phyloP scores from a whole-genome alignment of 192 early-diverging fungal species.

The Entomortierella parvispora region DNA sequence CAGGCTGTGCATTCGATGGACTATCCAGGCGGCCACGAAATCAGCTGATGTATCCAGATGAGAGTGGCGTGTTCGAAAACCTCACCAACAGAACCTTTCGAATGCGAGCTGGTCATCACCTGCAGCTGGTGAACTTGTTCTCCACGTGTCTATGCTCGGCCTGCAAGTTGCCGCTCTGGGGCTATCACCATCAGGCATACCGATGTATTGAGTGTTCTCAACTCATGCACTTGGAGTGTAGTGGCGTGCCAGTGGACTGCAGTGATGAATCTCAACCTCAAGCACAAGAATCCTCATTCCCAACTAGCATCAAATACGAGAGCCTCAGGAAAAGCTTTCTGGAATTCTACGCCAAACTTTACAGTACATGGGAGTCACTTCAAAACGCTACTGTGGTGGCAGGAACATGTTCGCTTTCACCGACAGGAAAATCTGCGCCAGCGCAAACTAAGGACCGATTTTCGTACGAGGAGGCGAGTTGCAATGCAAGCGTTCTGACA shows the following conservation, averaged over 20 bases:
- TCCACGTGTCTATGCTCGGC: conserved; percentile 61
- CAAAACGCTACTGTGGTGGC: conserved; percentile 34
- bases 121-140: conserved; percentile 64
- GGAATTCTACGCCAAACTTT: conserved; percentile 33
- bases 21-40: conserved; percentile 15
- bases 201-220: conserved; percentile 60
- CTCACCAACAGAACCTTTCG: conserved; percentile 6
- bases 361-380: conserved; percentile 25
- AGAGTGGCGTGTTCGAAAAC: conserved; percentile 4
- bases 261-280: background rate
- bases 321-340: conserved; percentile 47
- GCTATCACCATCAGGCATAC: conserved; percentile 64
- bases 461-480: conserved; percentile 44
- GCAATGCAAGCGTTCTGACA: conserved; percentile 27
- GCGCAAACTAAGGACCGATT: conserved; percentile 28
- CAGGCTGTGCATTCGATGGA: conserved; percentile 18
- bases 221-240: conserved; percentile 59
- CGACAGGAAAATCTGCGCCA: conserved; percentile 27
- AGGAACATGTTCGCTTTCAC: conserved; percentile 49
- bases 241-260: conserved; percentile 10
- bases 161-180: conserved; percentile 66
- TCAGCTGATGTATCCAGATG: conserved; percentile 30
- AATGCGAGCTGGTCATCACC: conserved; percentile 52
- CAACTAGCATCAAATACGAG: conserved; percentile 41
- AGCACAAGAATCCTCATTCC: conserved; percentile 37